phyloP scores from a whole-genome alignment of 768 basidiomycete species.

The Coprinellus aureogranulatus region DNA sequence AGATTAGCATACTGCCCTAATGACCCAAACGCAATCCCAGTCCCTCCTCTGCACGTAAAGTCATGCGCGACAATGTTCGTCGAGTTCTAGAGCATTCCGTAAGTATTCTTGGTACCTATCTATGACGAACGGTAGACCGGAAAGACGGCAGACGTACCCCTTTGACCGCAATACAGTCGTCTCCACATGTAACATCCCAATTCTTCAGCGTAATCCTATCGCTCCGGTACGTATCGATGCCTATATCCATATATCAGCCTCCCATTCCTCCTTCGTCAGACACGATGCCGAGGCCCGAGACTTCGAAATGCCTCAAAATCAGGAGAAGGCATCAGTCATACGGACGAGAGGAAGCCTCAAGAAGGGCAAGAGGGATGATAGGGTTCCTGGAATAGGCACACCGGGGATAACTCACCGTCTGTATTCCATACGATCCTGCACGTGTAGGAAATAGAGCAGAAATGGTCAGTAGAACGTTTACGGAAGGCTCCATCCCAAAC shows the following conservation, averaged over 20 bases:
- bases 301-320: too few species aligned
- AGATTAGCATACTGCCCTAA: constrained; percentile 55
- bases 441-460: constrained; percentile 22
- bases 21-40: constrained; percentile 60
- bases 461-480: too few species aligned
- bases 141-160: constrained; percentile 37
- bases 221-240: constrained; percentile 56
- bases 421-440: constrained; percentile 60
- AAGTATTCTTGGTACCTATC: background rate
- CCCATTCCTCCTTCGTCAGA: too few species aligned
- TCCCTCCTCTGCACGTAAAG: constrained; percentile 56
- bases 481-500: too few species aligned
- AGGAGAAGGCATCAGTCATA: too few species aligned
- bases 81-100: constrained; percentile 40
- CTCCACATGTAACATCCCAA: constrained; percentile 63
- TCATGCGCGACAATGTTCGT: constrained; percentile 48
- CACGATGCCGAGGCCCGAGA: too few species aligned
- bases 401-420: constrained; percentile 55
- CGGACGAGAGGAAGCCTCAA: too few species aligned
- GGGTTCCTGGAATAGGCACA: too few species aligned
- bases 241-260: constrained; percentile 21
- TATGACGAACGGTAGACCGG: background rate
- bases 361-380: too few species aligned
- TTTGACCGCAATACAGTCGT: constrained; percentile 63
- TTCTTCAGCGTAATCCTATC: constrained; percentile 47